Evolutionary conservation across 2,329 filamentous ascomycete genomes (phyloP), one percentile per base, ranked within the genome.

Genomic region (Colletotrichum falcatum): DNA sequence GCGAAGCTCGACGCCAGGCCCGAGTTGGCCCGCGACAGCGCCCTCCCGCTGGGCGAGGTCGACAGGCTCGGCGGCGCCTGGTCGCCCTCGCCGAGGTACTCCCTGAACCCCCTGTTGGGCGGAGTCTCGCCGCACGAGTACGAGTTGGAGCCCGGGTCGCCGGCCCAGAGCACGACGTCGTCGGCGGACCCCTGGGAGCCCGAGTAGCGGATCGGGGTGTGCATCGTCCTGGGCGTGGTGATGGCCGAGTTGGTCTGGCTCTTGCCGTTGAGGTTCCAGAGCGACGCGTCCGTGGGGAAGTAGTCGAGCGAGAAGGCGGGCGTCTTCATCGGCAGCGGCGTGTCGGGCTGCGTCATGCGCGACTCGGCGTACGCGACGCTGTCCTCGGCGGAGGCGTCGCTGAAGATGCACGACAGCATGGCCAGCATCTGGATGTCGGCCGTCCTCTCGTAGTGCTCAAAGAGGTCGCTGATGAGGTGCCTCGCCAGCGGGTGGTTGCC

Each of bases 401-500:
- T 89, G 76, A 92, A 92, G 67, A 92, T 87, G 77, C 90, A 92
- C 1, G 90, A 90, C 35, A 92, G 83, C 89, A 92, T 92, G 11
- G 90, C 90, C 63, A 92, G 77, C 90, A 92, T 92, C 77, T 92
- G 90, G 16, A 91, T 81, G 71, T 92, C 90, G 7, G 86, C 89
- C 37, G 86, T 82, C 62, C 80, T 84, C 77, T 92, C 90, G 75
- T 88, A 92, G 76, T 92, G 85, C 33, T 84, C 81, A 73, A 92
- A 90, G n/a, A 92, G 80, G 66, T 90, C 86, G 71, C 82, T 79
- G 65, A 92, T 89, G 48, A 91, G 84, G n/a, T 85, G 83, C 70
- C 84, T 86, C 1, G 90, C 90, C 56, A 92, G 80, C 5, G 90
- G 90, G 75, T 91, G 90, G 59, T 84, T 81, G 14, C 90, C 90